Percentiles rank a stretch among this genome's conserved stretches.
Conservation (phyloP, 2,329 filamentous ascomycete species). For the Hypomyces rosellus region DNA sequence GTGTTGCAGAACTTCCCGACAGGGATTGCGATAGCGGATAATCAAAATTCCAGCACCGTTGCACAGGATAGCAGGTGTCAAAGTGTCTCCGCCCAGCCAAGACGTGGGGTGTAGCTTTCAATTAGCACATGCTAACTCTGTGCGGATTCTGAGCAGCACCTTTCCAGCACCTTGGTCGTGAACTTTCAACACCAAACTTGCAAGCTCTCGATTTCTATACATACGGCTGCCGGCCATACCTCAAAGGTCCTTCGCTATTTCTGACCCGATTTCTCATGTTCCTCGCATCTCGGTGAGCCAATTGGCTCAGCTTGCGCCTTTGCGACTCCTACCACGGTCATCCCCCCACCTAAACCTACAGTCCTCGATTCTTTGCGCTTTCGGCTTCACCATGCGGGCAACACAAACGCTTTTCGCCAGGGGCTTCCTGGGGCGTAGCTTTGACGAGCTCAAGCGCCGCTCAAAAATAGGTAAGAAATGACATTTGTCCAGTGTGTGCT, state of each 20-base stretch:
- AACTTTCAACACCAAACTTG: not conserved
- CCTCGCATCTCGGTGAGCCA: conserved; percentile 22
- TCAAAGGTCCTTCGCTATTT: not conserved
- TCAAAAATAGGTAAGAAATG: conserved; percentile 44
- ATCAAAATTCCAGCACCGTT: conserved; percentile 8
- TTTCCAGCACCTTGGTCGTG: not conserved
- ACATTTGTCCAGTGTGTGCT: not conserved
- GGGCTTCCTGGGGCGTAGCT: conserved; percentile 51
- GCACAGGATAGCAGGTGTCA: not conserved
- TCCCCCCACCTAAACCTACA: not conserved
- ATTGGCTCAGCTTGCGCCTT: conserved; percentile 15
- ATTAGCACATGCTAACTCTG: not conserved
- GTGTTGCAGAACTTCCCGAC: conserved; percentile 7
- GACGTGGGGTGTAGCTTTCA: not conserved
- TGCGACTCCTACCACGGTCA: not conserved
- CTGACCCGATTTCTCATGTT: conserved; percentile 16
- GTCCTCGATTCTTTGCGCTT: not conserved
- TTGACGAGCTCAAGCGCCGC: conserved; percentile 54
- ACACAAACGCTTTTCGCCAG: conserved; percentile 39
- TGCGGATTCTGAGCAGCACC: not conserved
- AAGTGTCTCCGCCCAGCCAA: not conserved
- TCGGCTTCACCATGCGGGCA: conserved; percentile 37
- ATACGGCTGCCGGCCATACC: too few relatives aligned
- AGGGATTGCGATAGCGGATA: conserved; percentile 1
- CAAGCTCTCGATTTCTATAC: not conserved